These are phyloP conservation scores for Spirogloea muscicola DNA, from an alignment of 139 green algal genomes.

Conservation along the genomic window DNA sequence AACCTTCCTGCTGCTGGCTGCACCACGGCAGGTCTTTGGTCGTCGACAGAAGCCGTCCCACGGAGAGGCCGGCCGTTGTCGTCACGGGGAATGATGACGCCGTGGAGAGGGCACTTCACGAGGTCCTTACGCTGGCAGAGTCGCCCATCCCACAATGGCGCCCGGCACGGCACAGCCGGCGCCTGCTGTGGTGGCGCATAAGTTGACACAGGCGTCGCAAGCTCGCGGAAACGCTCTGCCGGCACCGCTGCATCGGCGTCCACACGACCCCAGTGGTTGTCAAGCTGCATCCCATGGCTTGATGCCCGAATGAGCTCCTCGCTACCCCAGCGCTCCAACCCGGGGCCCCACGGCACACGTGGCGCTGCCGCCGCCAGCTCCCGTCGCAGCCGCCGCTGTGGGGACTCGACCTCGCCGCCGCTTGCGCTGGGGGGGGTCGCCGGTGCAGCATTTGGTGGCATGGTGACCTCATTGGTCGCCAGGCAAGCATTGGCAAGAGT, in stretches of 20 bases:
- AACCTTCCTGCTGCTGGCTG: no score
- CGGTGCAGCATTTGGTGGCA: no score
- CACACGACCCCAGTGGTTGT: slow-evolving; percentile 40
- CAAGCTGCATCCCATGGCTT: slow-evolving; percentile 24
- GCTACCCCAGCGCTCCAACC: slow-evolving; percentile 32
- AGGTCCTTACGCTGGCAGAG: slow-evolving; percentile 33
- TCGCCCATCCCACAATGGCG: slow-evolving; percentile 18
- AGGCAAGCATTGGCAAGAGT: no score
- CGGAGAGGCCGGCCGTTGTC: slow-evolving; percentile 19
- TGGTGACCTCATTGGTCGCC: no score
- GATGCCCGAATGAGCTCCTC: slow-evolving; percentile 12
- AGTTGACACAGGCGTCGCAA: slow-evolving; percentile 18
- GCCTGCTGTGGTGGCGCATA: slow-evolving; percentile 7
- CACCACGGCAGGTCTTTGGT: no score
- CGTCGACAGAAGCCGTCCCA: neutral
- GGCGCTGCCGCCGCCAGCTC: slow-evolving; percentile 10
- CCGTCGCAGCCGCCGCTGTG: no score
- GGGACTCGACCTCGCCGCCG: no score
- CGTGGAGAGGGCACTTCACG: slow-evolving; percentile 40
- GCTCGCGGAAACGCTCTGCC: slow-evolving; percentile 20
- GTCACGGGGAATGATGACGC: slow-evolving; percentile 30
- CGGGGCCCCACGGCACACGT: slow-evolving; percentile 9
- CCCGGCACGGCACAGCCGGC: slow-evolving; percentile 13
- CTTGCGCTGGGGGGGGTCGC: no score
- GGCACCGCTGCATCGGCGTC: slow-evolving; percentile 21